These are phyloP conservation scores for Ophiostoma sp. DNA, from an alignment of 2,329 filamentous ascomycete genomes.

Conservation along the genomic window DNA sequence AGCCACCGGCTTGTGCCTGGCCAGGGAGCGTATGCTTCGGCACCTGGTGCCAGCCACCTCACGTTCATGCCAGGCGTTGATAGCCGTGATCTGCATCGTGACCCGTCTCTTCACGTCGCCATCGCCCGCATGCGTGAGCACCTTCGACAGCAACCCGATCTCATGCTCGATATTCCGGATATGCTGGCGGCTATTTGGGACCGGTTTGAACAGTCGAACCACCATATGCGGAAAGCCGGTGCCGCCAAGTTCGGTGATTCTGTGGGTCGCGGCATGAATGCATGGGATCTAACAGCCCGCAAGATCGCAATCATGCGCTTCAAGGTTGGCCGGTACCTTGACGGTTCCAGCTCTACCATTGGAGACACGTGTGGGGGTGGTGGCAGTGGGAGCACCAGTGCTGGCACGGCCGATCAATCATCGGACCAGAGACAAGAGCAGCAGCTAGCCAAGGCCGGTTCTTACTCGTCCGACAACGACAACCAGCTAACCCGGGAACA, in stretches of 20 bases:
- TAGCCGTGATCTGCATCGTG: slow-evolving; percentile 30
- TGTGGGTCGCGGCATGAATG: slow-evolving; percentile 37
- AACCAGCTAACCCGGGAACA: background rate
- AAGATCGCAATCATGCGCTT: slow-evolving; percentile 44
- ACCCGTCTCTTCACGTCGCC: slow-evolving; percentile 38
- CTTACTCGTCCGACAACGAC: background rate
- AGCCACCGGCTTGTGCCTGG: slow-evolving; percentile 19
- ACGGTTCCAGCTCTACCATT: slow-evolving; percentile 27
- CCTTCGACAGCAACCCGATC: slow-evolving; percentile 41
- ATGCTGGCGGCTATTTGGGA: slow-evolving; percentile 40
- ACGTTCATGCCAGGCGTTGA: slow-evolving; percentile 17
- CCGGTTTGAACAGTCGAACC: slow-evolving; percentile 42
- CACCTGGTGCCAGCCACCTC: background rate
- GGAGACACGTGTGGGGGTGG: background rate
- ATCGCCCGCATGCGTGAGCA: slow-evolving; percentile 40
- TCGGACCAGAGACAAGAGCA: background rate
- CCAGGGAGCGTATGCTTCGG: slow-evolving; percentile 13
- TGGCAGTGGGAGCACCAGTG: background rate
- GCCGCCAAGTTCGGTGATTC: slow-evolving; percentile 26
- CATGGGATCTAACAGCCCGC: slow-evolving; percentile 45
- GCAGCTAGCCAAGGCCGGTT: background rate
- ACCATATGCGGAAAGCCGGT: slow-evolving; percentile 33
- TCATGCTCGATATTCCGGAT: slow-evolving; percentile 41
- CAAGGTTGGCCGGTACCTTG: slow-evolving; percentile 45
- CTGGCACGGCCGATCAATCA: too few relatives aligned